phyloP scores from a whole-genome alignment of 1,284 basidiomycete species.

The Cryptococcus neoformans region DNA sequence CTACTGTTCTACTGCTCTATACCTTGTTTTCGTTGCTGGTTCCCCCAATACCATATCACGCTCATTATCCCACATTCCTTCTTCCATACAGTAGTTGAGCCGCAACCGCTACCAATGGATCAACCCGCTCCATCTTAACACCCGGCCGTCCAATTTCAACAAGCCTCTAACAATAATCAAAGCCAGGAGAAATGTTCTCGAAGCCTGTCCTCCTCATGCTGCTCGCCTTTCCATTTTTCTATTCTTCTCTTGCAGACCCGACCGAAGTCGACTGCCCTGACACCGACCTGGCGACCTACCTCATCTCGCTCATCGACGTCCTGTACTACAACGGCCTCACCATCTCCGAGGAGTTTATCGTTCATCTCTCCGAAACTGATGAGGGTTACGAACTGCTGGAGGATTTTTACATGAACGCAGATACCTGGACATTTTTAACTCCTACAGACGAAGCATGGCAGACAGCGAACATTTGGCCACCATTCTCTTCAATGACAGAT shows the following conservation, averaged over 20 bases:
- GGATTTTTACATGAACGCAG: constrained; percentile 11
- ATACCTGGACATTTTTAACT: constrained; percentile 25
- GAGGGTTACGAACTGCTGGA: constrained; percentile 33
- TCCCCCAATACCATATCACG: too few species aligned
- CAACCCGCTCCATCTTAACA: too few species aligned
- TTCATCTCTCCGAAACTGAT: constrained; percentile 27
- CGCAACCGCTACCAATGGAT: too few species aligned
- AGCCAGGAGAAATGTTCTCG: neutral
- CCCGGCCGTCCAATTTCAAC: too few species aligned
- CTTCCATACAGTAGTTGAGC: too few species aligned
- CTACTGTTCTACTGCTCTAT: too few species aligned
- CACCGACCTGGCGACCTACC: constrained; percentile 24
- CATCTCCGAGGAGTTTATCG: constrained; percentile 38
- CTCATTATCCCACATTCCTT: too few species aligned
- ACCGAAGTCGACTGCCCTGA: constrained; percentile 26
- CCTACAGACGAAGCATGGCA: constrained; percentile 39
- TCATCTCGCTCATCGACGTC: constrained; percentile 34
- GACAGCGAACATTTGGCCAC: constrained; percentile 24
- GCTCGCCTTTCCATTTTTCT: neutral
- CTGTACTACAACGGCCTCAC: constrained; percentile 37
- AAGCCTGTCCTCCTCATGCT: neutral
- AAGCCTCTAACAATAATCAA: too few species aligned
- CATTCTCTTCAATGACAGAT: constrained; percentile 19
- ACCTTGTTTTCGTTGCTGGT: too few species aligned
- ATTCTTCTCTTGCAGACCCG: constrained; percentile 1